A percentile compares a stretch with the other conserved stretches of the same genome.
Evolutionary conservation across 1,284 basidiomycete genomes (phyloP).

Genomic region (Vanrija humicola): DNA sequence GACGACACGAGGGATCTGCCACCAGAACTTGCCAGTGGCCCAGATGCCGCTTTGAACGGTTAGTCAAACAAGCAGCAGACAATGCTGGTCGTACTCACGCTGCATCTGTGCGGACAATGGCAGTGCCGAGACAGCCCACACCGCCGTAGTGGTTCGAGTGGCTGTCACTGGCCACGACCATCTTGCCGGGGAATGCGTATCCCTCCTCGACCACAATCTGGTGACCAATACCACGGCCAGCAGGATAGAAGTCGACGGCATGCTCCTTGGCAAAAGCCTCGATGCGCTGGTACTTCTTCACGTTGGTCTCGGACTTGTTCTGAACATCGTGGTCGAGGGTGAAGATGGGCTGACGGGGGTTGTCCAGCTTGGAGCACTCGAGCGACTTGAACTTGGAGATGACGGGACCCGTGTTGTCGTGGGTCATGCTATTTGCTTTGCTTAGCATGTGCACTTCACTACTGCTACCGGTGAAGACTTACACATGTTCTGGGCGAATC

Average conservation of each 20-base stretch:
- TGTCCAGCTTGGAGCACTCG: slow-evolving; percentile 78
- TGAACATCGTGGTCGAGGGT: slow-evolving; percentile 98
- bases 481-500: slow-evolving; percentile 93
- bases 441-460: slow-evolving; percentile 1
- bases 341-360: slow-evolving; percentile 76
- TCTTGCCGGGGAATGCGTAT: slow-evolving; percentile 87
- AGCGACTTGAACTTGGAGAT: slow-evolving; percentile 96
- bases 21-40: slow-evolving; percentile 99
- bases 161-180: slow-evolving; percentile 92
- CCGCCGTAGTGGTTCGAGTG: slow-evolving; percentile 97
- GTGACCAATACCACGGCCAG: slow-evolving; percentile 96
- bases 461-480: slow-evolving; percentile 13
- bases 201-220: slow-evolving; percentile 94
- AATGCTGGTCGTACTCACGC: slow-evolving; percentile 29
- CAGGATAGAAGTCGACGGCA: slow-evolving; percentile 91
- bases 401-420: slow-evolving; percentile 97
- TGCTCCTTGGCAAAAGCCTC: slow-evolving; percentile 86
- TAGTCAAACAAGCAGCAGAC: neutral
- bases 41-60: slow-evolving; percentile 64
- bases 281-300: slow-evolving; percentile 88
- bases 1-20: slow-evolving; percentile 97
- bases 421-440: slow-evolving; percentile 63
- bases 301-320: slow-evolving; percentile 90
- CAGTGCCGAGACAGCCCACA: slow-evolving; percentile 93
- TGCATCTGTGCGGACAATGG: slow-evolving; percentile 75